phyloP scores from a whole-genome alignment of 371 early-diverging fungal species.

The Phascolomyces articulosus region DNA sequence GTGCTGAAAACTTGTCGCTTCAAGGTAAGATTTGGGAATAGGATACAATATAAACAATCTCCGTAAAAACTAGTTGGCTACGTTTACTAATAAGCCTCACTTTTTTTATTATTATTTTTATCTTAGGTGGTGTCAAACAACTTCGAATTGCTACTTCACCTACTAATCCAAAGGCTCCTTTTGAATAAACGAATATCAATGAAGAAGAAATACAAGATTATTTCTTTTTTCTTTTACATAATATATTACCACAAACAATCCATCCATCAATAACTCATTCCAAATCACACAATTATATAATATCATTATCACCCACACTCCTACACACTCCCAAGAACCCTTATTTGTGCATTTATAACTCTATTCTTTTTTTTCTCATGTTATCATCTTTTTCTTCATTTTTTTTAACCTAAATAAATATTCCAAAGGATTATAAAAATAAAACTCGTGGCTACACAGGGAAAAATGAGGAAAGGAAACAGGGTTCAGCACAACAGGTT shows the following conservation, averaged over 20 bases:
- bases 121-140: slow-evolving; percentile 42
- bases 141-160: slow-evolving; percentile 15
- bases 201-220: background rate
- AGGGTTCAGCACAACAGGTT: slow-evolving; percentile 8
- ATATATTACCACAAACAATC: background rate
- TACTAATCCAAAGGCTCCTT: background rate
- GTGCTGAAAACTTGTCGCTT: slow-evolving; percentile 78
- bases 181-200: background rate
- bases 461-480: background rate
- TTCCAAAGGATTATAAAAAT: background rate
- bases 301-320: no score
- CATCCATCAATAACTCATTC: no score
- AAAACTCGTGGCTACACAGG: slow-evolving; percentile 1
- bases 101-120: background rate
- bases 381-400: no score
- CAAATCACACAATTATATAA: no score
- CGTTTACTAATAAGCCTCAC: no score
- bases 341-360: no score
- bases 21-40: slow-evolving; percentile 43
- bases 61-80: no score
- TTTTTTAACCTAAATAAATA: background rate
- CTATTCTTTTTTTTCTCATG: no score
- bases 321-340: no score
- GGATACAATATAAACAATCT: no score
- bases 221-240: background rate